Percentiles rank a stretch among this genome's conserved stretches.
Evolutionary conservation across 1,139 yeast genomes (phyloP).

Genomic region (Insectozyma bohioensis): DNA sequence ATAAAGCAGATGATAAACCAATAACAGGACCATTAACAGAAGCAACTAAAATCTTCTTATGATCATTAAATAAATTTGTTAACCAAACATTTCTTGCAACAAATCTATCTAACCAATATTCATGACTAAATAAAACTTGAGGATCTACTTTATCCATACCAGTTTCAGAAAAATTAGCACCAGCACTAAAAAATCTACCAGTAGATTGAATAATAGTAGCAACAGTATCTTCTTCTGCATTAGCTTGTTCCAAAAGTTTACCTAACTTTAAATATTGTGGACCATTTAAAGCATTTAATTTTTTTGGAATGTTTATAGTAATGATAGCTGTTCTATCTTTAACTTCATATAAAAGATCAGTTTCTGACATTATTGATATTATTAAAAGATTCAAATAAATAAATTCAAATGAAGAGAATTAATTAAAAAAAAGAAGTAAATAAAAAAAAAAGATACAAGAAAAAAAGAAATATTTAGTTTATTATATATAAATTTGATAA

Average conservation of each 20-base stretch:
- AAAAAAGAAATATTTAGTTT: too few species aligned
- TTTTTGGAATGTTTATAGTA: conserved; percentile 62
- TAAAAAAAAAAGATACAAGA: neutral
- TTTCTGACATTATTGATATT: conserved; percentile 14
- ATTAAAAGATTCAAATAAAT: too few species aligned
- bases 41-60: conserved; percentile 67
- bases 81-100: conserved; percentile 70
- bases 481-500: too few species aligned
- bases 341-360: conserved; percentile 51
- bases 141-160: conserved; percentile 23
- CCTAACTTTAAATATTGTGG: conserved; percentile 67
- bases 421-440: neutral
- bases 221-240: conserved; percentile 61
- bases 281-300: conserved; percentile 67
- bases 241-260: conserved; percentile 60
- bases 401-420: neutral
- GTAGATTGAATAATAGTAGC: conserved; percentile 69
- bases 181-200: conserved; percentile 82
- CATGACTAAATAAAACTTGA: conserved; percentile 38
- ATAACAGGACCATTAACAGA: conserved; percentile 88
- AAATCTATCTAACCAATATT: conserved; percentile 59
- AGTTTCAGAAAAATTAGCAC: conserved; percentile 63
- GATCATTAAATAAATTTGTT: conserved; percentile 69
- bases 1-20: conserved; percentile 75
- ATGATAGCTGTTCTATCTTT: conserved; percentile 60